Evolutionary conservation across 2,329 filamentous ascomycete species (phyloP), one percentile per base, ranked within the genome.

Genomic region (Magnaporthiopsis incrustans): DNA sequence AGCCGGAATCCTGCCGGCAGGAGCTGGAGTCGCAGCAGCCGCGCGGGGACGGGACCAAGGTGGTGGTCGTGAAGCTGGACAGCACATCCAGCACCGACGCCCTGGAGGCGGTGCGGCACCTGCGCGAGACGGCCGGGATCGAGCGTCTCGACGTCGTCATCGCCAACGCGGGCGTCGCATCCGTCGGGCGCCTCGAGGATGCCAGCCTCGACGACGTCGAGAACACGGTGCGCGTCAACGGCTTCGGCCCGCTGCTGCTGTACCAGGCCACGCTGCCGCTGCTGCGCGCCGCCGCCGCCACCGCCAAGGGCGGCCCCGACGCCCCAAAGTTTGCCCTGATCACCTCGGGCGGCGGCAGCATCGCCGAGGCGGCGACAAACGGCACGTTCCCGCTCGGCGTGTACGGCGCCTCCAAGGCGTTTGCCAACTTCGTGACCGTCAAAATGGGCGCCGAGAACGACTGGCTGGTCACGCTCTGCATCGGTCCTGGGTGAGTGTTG

Each of bases 11-110:
- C 12, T 38, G 35, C 35, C 35, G 14, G 35, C 14, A 15, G 14
- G 35, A 38, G 14, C 35, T 38, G 14, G 35, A 38, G 35, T 12
- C 35, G 35, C 35, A 38, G 35, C 15, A 96, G 27, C 91, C 96
- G 75, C 72, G 61, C 32, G 64, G 67, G 32, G 26, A 65, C 2
- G 61, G 61, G 32, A 69, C 65, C 60, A 62, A 33, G 8, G 64
- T 71, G 6, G 56, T 70, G 32, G 58, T 68, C 25, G 25, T 70
- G 50, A 66, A 68, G 32, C 68, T 73, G 11, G 65, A 69, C 66
- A 67, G 68, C 4, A 18, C 61, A 27, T 15, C 63, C 44, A 59
- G 65, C 62, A 68, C 64, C 7, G 32, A 63, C 56, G 60, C 67
- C 4, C 66, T 72, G 8, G 27, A 57, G 4, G 50, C 60, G 4